phyloP scores from a whole-genome alignment of 129 eudicot species.

The Tanacetum coccineum region DNA sequence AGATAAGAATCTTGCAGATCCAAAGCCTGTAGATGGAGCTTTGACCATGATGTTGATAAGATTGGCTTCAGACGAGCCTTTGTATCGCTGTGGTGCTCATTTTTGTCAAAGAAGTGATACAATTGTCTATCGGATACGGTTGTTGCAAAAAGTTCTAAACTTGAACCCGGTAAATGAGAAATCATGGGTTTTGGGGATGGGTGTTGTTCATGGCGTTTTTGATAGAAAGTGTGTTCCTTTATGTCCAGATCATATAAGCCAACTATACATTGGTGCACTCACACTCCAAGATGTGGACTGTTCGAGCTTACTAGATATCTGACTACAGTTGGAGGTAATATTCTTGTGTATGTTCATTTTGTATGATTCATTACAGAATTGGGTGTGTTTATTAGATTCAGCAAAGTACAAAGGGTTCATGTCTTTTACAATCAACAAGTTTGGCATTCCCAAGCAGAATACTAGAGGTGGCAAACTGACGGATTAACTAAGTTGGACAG shows the following conservation, averaged over 20 bases:
- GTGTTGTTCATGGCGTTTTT: constrained; percentile 49
- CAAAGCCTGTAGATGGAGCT: constrained; percentile 83
- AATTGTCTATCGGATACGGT: constrained; percentile 52
- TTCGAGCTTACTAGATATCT: constrained; percentile 25
- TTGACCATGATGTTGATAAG: constrained; percentile 50
- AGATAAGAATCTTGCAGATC: constrained; percentile 60
- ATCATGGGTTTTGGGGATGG: constrained; percentile 61
- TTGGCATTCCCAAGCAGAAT: background rate
- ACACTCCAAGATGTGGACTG: constrained; percentile 75
- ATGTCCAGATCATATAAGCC: constrained; percentile 59
- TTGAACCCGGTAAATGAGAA: constrained; percentile 30
- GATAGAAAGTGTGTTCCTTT: constrained; percentile 60
- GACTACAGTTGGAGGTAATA: constrained; percentile 17
- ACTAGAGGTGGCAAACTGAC: constrained; percentile 7
- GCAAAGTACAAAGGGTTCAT: constrained; percentile 1
- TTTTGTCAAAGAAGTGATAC: constrained; percentile 62
- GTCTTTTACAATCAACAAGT: background rate
- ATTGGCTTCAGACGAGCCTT: constrained; percentile 63
- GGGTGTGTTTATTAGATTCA: background rate
- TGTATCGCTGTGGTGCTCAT: constrained; percentile 61
- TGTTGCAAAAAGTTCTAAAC: constrained; percentile 45
- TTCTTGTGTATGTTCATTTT: background rate
- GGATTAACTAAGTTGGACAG: background rate
- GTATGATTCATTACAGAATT: constrained; percentile 6
- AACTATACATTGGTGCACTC: constrained; percentile 60